These are phyloP conservation scores for Graphium sp. DNA, from an alignment of 2,329 filamentous ascomycete genomes.

Conservation along the genomic window DNA sequence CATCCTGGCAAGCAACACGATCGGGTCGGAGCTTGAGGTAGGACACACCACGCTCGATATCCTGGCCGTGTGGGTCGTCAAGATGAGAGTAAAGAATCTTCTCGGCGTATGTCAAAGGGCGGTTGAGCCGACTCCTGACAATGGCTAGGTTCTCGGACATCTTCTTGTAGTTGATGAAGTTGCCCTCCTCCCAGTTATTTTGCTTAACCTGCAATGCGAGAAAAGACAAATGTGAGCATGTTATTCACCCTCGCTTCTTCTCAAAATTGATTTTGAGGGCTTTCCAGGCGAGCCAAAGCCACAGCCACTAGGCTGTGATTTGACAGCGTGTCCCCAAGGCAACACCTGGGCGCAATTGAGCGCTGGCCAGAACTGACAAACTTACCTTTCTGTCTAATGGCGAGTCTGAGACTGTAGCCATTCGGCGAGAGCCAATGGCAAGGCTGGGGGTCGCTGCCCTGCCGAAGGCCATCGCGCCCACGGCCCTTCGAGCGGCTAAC, in stretches of 20 bases:
- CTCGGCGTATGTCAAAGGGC: constrained; percentile 87
- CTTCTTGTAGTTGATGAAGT: constrained; percentile 99
- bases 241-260: neutral
- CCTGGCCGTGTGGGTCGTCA: constrained; percentile 89
- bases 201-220: constrained; percentile 50
- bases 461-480: constrained; percentile 50
- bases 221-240: neutral
- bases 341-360: neutral
- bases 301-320: neutral
- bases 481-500: too few relatives aligned
- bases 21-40: constrained; percentile 96
- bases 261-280: neutral
- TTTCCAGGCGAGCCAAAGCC: neutral
- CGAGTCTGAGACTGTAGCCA: constrained; percentile 76
- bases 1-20: constrained; percentile 97
- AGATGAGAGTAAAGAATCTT: constrained; percentile 99
- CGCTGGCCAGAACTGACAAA: constrained; percentile 1
- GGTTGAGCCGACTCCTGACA: constrained; percentile 78
- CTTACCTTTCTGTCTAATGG: constrained; percentile 77
- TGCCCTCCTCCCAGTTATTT: constrained; percentile 89
- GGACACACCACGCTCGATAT: constrained; percentile 87
- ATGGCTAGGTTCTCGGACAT: constrained; percentile 95
- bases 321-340: neutral
- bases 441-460: constrained; percentile 36
- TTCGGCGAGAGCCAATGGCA: constrained; percentile 48